Percentiles rank a stretch among this genome's conserved stretches.
Conservation (phyloP, 768 basidiomycete genomes). For the Suillus lakei region DNA sequence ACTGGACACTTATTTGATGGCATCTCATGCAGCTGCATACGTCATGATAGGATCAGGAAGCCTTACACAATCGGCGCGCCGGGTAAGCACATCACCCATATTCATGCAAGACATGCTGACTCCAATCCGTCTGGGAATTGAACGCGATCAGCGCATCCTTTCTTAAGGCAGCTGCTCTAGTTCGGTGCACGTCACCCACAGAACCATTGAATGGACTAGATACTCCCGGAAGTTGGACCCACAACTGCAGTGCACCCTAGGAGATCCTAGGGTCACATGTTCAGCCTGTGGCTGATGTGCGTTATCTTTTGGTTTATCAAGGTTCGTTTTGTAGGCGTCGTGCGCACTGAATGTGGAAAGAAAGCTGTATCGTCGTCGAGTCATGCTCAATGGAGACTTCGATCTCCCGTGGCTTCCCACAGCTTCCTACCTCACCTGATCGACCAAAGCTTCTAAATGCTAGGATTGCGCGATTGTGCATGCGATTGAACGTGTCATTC, state of each 20-base stretch:
- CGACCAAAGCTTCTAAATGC: not conserved
- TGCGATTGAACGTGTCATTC: not conserved
- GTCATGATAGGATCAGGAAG: not conserved
- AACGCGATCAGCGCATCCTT: not conserved
- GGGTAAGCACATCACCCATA: no score
- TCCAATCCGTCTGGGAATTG: not conserved
- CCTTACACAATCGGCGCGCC: not conserved
- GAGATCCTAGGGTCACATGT: not conserved
- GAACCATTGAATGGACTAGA: not conserved
- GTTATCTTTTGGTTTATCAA: constrained; percentile 1
- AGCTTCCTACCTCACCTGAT: not conserved
- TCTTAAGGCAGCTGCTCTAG: not conserved
- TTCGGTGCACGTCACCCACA: not conserved
- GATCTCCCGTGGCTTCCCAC: not conserved
- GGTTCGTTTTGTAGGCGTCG: not conserved
- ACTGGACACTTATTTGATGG: not conserved
- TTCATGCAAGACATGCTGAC: not conserved
- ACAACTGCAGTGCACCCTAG: constrained; percentile 4
- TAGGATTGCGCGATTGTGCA: not conserved
- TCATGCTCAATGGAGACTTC: not conserved
- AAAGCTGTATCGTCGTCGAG: not conserved
- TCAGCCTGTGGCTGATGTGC: not conserved
- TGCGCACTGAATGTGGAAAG: not conserved
- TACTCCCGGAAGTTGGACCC: not conserved
- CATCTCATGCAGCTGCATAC: not conserved